Evolutionary conservation across 139 green algal genomes (phyloP).

Genomic region (Asterochloris sp.): DNA sequence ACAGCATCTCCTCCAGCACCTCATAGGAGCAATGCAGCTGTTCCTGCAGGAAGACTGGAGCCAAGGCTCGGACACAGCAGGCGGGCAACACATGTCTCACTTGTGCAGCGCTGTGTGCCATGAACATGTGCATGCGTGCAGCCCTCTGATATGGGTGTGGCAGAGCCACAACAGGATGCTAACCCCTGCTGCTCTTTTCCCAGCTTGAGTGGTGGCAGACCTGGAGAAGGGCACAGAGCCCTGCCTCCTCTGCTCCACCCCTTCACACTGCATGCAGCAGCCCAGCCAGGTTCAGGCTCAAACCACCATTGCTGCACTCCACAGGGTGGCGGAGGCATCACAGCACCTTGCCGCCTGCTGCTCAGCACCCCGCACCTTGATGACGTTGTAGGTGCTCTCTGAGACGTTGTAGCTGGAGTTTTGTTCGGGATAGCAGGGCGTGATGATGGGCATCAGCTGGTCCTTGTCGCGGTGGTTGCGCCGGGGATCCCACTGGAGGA

Average conservation of each 20-base stretch:
- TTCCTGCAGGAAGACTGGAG: slow-evolving; percentile 18
- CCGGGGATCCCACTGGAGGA: slow-evolving; percentile 82
- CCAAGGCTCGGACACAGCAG: neutral
- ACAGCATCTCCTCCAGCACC: slow-evolving; percentile 40
- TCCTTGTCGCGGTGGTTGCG: slow-evolving; percentile 66
- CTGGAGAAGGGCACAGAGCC: neutral
- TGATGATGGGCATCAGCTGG: slow-evolving; percentile 97
- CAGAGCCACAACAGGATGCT: neutral
- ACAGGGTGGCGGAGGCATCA: too few species aligned
- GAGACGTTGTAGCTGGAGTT: slow-evolving; percentile 95
- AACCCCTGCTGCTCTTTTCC: neutral
- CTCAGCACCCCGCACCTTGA: slow-evolving; percentile 35
- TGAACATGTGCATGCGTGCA: neutral
- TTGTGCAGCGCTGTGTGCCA: neutral
- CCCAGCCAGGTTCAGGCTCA: neutral
- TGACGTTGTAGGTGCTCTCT: slow-evolving; percentile 71
- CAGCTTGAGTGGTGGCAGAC: neutral
- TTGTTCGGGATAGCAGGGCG: slow-evolving; percentile 92
- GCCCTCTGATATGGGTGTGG: slow-evolving; percentile 27
- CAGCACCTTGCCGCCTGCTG: neutral
- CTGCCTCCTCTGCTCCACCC: neutral
- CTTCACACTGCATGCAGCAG: neutral
- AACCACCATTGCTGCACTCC: neutral
- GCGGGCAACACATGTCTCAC: neutral
- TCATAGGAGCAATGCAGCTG: slow-evolving; percentile 45